phyloP scores from a whole-genome alignment of 176 grass and related monocot genomes.

The Secale cereale region DNA sequence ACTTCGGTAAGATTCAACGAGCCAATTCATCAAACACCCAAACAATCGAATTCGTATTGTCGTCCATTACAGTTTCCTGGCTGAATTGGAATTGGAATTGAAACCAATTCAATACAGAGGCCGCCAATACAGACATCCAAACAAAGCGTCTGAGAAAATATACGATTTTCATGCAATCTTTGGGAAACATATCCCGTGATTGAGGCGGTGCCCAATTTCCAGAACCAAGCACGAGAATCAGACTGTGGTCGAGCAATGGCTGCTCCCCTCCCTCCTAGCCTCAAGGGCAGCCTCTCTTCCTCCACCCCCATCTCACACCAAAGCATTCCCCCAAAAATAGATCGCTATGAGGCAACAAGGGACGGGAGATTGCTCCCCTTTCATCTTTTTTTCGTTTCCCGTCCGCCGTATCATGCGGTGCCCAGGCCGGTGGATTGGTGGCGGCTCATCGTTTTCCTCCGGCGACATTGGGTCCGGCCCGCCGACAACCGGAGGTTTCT shows the following conservation, averaged over 20 bases:
- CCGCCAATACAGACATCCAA: too few relatives aligned
- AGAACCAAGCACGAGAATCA: neutral
- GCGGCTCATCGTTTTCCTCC: neutral
- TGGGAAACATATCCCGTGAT: neutral
- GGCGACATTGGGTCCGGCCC: neutral
- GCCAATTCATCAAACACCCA: too few relatives aligned
- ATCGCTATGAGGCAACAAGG: slow-evolving; percentile 11
- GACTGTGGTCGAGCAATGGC: neutral
- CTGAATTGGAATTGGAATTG: too few relatives aligned
- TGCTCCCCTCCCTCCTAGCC: neutral
- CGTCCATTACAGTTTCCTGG: too few relatives aligned
- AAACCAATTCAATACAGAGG: too few relatives aligned
- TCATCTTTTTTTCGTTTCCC: slow-evolving; percentile 5
- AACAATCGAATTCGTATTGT: too few relatives aligned
- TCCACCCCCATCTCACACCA: neutral
- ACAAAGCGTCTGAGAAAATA: too few relatives aligned
- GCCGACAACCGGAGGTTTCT: slow-evolving; percentile 8
- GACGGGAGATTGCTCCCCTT: neutral
- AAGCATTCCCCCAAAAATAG: slow-evolving; percentile 1
- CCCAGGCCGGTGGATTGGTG: neutral
- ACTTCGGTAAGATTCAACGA: too few relatives aligned
- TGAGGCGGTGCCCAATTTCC: neutral
- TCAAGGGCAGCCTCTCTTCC: neutral
- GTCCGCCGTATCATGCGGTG: slow-evolving; percentile 10
- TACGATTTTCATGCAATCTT: neutral